Evolutionary conservation across 768 basidiomycete genomes (phyloP), one percentile per base, ranked within the genome.

Genomic region (Lentinula aciculospora): DNA sequence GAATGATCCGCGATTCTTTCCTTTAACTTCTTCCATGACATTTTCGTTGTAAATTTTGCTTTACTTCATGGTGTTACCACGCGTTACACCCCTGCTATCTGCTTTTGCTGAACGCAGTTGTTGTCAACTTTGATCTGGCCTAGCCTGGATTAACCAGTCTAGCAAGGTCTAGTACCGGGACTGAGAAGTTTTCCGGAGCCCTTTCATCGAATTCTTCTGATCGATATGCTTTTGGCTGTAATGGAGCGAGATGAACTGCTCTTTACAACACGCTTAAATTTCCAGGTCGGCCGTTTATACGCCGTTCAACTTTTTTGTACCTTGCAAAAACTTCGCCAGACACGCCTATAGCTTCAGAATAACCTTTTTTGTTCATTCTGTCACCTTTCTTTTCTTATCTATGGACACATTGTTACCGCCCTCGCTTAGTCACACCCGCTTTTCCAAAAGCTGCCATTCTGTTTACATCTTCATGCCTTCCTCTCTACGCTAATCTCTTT

Each of bases 201-300:
- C 17, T 32, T 51, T 32, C 25, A 25, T 37, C 34, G 23, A 36
- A 53, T 42, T 4, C 21, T 36, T 56, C 29, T 46, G 36, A 56
- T 56, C 54, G 42, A 56, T 56, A 44, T 36, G 17, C 40, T 56
- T 56, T 56, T 56, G 54, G 36, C 3, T 56, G n/a, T 42, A 32
- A 56, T 34, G 39, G 54, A 36, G 54, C 13, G 37, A 29, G 25
- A 53, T 37, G 51, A 10, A 15, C 51, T 19, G 21, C 51, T 36
- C 34, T 7, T 9, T 36, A 4, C 51, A 36, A 42, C 47, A 51
- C 25, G 10, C 17, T 40, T 15, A 40, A 6, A 8, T 25, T 12
- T 23, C 21, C 3, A 15, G 27, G 12, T 28, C 54, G 54, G 54
- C 29, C 40, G 40, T 56, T 42, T 42, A 56, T 56, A 40, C 54